phyloP scores from a whole-genome alignment of 2,329 filamentous ascomycete genomes.

The Thelonectria rubi region DNA sequence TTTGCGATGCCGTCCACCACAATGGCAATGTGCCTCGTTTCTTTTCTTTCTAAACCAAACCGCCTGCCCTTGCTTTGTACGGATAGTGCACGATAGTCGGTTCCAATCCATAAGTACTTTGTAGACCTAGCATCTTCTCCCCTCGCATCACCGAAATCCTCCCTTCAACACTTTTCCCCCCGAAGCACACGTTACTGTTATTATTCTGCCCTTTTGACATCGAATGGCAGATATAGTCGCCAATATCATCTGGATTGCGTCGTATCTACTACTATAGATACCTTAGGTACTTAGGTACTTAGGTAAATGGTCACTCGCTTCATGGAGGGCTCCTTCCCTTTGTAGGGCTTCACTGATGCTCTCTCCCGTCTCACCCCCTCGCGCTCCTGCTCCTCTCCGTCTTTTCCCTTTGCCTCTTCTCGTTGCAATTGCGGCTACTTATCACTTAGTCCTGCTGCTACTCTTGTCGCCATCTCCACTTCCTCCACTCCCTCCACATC shows the following conservation, averaged over 20 bases:
- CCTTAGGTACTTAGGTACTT: too few relatives aligned
- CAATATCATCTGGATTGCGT: too few relatives aligned
- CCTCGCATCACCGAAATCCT: slow-evolving; percentile 8
- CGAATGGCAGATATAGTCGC: too few relatives aligned
- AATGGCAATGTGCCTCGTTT: not conserved
- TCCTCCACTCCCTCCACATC: slow-evolving; percentile 3
- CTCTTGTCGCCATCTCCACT: too few relatives aligned
- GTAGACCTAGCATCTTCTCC: slow-evolving; percentile 8
- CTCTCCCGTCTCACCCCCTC: not conserved
- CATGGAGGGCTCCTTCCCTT: not conserved
- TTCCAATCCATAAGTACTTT: not conserved
- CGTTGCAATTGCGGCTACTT: not conserved
- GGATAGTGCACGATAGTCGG: not conserved
- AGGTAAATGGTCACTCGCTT: too few relatives aligned
- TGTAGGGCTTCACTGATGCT: too few relatives aligned
- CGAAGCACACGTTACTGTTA: not conserved
- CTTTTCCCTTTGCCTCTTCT: not conserved
- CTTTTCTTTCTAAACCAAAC: not conserved
- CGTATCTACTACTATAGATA: too few relatives aligned
- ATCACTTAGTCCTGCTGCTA: not conserved
- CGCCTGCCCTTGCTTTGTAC: too few relatives aligned
- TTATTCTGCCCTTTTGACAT: too few relatives aligned
- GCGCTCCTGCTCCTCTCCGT: not conserved
- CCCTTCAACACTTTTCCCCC: not conserved
- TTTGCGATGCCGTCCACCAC: not conserved